phyloP scores from a whole-genome alignment of 78 protist species.

The Tieghemostelium lacteum region DNA sequence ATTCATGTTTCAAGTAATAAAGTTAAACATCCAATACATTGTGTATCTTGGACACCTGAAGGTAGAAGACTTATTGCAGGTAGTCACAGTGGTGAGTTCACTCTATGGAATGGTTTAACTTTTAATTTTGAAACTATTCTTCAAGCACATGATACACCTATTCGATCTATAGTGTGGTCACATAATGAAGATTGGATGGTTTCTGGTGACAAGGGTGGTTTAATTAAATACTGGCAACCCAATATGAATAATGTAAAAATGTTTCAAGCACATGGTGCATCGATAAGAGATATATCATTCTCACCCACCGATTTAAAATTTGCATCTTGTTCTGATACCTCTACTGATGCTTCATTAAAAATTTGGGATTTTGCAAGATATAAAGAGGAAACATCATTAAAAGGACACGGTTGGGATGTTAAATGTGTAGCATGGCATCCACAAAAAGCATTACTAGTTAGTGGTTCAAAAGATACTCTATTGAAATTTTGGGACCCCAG shows the following conservation, averaged over 20 bases:
- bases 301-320: constrained; percentile 93
- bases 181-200: constrained; percentile 92
- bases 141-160: constrained; percentile 93
- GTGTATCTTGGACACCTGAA: constrained; percentile 92
- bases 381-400: constrained; percentile 69
- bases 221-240: constrained; percentile 95
- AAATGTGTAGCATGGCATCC: constrained; percentile 95
- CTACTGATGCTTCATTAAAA: constrained; percentile 86
- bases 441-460: constrained; percentile 82
- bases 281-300: constrained; percentile 63
- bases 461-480: constrained; percentile 90
- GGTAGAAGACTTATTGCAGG: constrained; percentile 93
- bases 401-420: constrained; percentile 97
- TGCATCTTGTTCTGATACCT: constrained; percentile 92
- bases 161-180: constrained; percentile 94
- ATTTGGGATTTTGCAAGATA: constrained; percentile 90
- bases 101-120: constrained; percentile 95
- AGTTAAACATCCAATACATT: constrained; percentile 82
- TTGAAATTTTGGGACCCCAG: constrained; percentile 97
- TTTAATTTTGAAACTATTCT: constrained; percentile 95
- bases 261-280: constrained; percentile 86
- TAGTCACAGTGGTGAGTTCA: constrained; percentile 90
- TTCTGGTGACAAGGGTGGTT: constrained; percentile 89
- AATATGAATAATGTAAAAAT: constrained; percentile 94
- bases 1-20: constrained; percentile 89